Base-by-base conservation (phyloP, 176 grass and related monocot genomes). In the Bromus sterilis region DNA sequence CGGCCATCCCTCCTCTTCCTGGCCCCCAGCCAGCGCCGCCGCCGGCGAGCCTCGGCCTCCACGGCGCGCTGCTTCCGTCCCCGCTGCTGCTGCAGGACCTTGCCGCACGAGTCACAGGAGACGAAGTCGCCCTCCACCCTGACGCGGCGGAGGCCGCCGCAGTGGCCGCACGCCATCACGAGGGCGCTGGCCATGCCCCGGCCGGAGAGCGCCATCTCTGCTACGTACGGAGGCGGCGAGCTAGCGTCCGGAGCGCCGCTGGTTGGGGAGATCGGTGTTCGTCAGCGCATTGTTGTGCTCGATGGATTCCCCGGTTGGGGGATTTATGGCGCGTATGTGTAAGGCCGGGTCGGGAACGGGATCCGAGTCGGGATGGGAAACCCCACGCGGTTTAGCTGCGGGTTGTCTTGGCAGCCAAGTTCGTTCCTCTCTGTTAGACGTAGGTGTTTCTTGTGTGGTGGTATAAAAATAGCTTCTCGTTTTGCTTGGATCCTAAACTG, bases 341-440 rank as follows among this genome's bases (percentile, higher is more conserved):
- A 42, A 71, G 24, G 39, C 13, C 7, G 16, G 72, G 23, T 41
- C 29, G 4, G 9, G 57, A 57, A 46, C 85, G 4, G 9, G 57
- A 57, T 36, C 85, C 40, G 66, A 72, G 34, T 78, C 66, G 7
- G 7, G 51, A 3, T 2, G 12, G 30, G 56, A 21, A 57, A 66
- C 13, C 10, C 11, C 21, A 41, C 63, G 13, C 77, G 77, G 16
- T 56, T 4, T 51, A 36, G 32, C 39, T 55, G 2, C n/a, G 18
- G 61, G 51, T 85, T 85, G 55, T 74, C 87, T 79, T 84, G 67
- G 76, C 48, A 66, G 48, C 46, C 68, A 88, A 84, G 67, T 37
- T 76, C 30, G 9, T 57, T 20, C 3, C 72, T 13, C 24, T 73
- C 4, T n/a, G n/a, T 5, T 60, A 1, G 20, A 40, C 5, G 18